A percentile compares a stretch with the other conserved stretches of the same genome.
Evolutionary conservation across 2,329 filamentous ascomycete genomes (phyloP).

Genomic region (Colletotrichum costaricense): DNA sequence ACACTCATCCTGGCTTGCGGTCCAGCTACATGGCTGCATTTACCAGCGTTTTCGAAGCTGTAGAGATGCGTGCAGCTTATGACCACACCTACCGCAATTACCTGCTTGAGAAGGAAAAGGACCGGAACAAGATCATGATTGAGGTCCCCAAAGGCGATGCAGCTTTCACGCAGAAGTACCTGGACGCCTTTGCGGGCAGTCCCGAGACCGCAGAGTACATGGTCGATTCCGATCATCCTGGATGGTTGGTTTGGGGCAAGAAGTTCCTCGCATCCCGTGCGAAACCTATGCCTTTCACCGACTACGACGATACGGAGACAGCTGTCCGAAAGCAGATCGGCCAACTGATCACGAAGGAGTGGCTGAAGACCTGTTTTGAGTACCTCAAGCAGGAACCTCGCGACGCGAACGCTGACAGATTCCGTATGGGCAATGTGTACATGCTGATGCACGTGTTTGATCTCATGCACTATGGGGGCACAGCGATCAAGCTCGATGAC

Average conservation of each 20-base stretch:
- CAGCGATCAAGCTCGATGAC: conserved; percentile 84
- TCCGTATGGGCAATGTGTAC: conserved; percentile 88
- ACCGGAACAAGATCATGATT: conserved; percentile 81
- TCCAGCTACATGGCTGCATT: conserved; percentile 85
- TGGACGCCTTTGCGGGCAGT: conserved; percentile 77
- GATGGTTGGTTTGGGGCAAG: conserved; percentile 97
- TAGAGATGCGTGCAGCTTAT: conserved; percentile 88
- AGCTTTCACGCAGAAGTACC: conserved; percentile 81
- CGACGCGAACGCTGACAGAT: conserved; percentile 83
- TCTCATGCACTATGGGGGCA: conserved; percentile 83
- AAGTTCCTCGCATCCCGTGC: conserved; percentile 83
- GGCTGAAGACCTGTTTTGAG: conserved; percentile 89
- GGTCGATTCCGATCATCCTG: conserved; percentile 90
- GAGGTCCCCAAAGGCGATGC: conserved; percentile 79
- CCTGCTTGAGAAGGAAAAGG: conserved; percentile 81
- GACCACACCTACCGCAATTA: conserved; percentile 90
- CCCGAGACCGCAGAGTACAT: conserved; percentile 83
- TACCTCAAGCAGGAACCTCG: conserved; percentile 97
- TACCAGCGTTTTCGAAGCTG: conserved; percentile 79
- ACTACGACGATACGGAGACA: conserved; percentile 85
- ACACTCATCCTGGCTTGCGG: conserved; percentile 88
- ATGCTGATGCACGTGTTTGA: conserved; percentile 92
- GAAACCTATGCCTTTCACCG: conserved; percentile 73
- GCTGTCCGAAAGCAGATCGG: conserved; percentile 83
- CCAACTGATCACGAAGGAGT: conserved; percentile 80